A percentile compares a stretch with the other conserved stretches of the same genome.
phyloP scores from a whole-genome alignment of 1,284 basidiomycete species.

The Tilletia setariae region DNA sequence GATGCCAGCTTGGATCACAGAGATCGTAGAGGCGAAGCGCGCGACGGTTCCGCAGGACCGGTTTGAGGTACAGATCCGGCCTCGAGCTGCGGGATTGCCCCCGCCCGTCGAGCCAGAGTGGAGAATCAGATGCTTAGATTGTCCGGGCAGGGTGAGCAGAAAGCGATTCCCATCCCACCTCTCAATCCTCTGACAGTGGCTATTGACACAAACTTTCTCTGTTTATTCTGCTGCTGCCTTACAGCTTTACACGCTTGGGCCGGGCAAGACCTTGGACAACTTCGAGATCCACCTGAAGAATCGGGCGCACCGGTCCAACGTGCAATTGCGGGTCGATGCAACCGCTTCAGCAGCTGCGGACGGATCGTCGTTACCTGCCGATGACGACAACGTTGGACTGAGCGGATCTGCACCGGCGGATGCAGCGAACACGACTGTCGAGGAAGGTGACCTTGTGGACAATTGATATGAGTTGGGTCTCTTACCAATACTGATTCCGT shows the following conservation, averaged over 20 bases:
- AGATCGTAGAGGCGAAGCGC: constrained; percentile 67
- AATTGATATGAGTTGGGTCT: too few species aligned
- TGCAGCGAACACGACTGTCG: too few species aligned
- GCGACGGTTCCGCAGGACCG: constrained; percentile 74
- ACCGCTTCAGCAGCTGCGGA: too few species aligned
- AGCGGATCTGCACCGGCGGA: too few species aligned
- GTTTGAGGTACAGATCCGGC: constrained; percentile 58
- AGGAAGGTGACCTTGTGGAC: too few species aligned
- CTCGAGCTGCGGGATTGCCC: constrained; percentile 27
- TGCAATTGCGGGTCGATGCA: constrained; percentile 19
- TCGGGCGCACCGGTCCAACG: constrained; percentile 63
- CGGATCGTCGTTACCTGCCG: too few species aligned
- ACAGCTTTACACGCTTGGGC: constrained; percentile 89
- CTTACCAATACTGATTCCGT: too few species aligned
- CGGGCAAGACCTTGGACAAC: constrained; percentile 80
- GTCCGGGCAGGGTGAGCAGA: constrained; percentile 76
- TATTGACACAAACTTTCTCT: too few species aligned
- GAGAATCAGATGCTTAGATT: constrained; percentile 90
- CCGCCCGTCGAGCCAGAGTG: constrained; percentile 63
- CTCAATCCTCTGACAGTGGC: too few species aligned
- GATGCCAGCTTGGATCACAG: constrained; percentile 68
- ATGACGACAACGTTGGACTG: too few species aligned
- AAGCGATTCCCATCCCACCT: constrained; percentile 29
- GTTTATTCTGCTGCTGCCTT: not conserved
- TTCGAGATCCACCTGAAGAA: constrained; percentile 89